Base-by-base conservation (phyloP, 352 stramenopile genomes). In the Pythium periplocum region DNA sequence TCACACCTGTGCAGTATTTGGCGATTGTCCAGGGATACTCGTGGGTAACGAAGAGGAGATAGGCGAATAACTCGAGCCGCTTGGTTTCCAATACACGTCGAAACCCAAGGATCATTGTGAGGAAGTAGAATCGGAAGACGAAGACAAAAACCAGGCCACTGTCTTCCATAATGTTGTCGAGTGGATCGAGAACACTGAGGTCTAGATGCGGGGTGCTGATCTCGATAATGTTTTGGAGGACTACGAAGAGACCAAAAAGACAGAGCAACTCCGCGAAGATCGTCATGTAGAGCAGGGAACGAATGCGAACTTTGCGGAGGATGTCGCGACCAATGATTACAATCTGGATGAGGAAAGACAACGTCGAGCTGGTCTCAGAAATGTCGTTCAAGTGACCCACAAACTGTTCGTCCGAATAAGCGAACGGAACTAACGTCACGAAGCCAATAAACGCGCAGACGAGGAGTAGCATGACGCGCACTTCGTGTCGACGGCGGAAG, bases 91-190 rank as follows among this genome's bases (percentile, higher is more conserved):
- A 26, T 26, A 26, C 17, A 26, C 17, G 17, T 26, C 26, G 36
- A 26, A 33, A 62, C 11, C 69, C 64, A 3, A 54, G 52, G n/a
- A 36, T 36, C n/a, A 55, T 53, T 2, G 49, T 36, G 34, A 78
- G 32, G 42, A 71, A 78, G 44, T 67, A 74, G 52, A 75, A 70
- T 9, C 66, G 66, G 33, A 75, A 78, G 42, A 59, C 39, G 41
- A 73, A 53, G 34, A 71, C 59, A 46, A 74, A 78, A 6, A 55
- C 8, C 2, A 78, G 45, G 8, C 51, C 64, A 33, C 59, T n/a
- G 39, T 57, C 52, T 40, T 75, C 57, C 2, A 55, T 44, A 17
- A 60, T 46, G 40, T 65, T 60, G 36, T 63, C 51, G 7, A 63
- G 12, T 8, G 51, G 4, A 4, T 66, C 57, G 9, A 71, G 7